Evolutionary conservation across 2,329 filamentous ascomycete genomes (phyloP), one percentile per base, ranked within the genome.

Genomic region (Corniculantispora saksenae): DNA sequence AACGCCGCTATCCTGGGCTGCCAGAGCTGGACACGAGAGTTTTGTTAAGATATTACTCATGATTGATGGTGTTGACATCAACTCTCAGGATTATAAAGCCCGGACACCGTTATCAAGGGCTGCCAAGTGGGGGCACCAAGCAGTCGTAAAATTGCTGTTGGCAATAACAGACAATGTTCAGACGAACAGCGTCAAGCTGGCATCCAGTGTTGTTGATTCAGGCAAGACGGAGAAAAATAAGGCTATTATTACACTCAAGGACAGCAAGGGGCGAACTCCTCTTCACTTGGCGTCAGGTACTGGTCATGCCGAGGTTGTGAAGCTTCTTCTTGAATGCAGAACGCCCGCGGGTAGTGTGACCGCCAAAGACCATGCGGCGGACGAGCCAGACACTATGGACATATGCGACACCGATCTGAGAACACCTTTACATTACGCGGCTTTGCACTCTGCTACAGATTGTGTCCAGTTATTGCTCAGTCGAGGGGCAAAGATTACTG

Each of bases 1-100:
- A 21, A 61, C 58, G 3, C 58, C 58, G 19, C 43, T 61, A 6
- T 51, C 45, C 32, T 61, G 19, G 43, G 58, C 58, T 21, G 29
- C 45, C 4, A 7, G 10, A 27, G 35, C n/a, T 15, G 40, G 45
- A 19, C 47, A 50, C 13, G 47, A 10, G 4, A 10, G 8, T 12
- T 12, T 50, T 12, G 47, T 50, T 4, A 50, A 21, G n/a, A 5
- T 21, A 13, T n/a, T 50, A 7, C 47, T 50, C 5, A 19, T 19
- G 19, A 21, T 6, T 23, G 47, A 19, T 19, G 19, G 19, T 4
- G 47, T 23, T 23, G n/a, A 50, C 19, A 19, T 25, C n/a, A 19
- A 50, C 17, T 50, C 47, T 10, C 12, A 50, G 47, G 23, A 50
- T 50, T 7, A 19, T 3, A 21, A 21, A 23, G 47, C 15, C 23